Percentiles rank a stretch among this genome's conserved stretches.
Evolutionary conservation across 805 yeast genomes (phyloP).

Genomic region (Kodamaea kaohsiungensis): DNA sequence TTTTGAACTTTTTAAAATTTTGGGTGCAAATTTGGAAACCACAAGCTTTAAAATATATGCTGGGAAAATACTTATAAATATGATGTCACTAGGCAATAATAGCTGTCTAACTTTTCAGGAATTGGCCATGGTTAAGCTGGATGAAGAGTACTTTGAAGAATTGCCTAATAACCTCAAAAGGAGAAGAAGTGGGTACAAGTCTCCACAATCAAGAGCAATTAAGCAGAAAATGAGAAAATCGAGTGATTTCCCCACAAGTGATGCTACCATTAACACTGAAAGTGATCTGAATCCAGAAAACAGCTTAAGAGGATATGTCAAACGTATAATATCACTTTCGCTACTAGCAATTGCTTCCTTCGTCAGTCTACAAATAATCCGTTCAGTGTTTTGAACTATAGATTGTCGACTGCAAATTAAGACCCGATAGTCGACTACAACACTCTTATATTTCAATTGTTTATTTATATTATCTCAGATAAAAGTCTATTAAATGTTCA

Average conservation of each 20-base stretch:
- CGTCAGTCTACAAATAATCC: background rate
- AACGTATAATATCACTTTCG: background rate
- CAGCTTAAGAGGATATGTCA: background rate
- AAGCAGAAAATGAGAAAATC: background rate
- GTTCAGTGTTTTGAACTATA: background rate
- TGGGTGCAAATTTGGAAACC: background rate
- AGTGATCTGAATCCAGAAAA: background rate
- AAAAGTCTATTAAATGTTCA: background rate
- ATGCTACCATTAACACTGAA: background rate
- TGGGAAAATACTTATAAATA: background rate
- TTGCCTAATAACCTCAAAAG: background rate
- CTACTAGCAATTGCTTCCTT: background rate
- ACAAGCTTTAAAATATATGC: background rate
- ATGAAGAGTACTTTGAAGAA: background rate
- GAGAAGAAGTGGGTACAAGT: constrained; percentile 1
- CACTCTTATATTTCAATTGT: too few relatives aligned
- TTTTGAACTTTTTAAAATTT: too few relatives aligned
- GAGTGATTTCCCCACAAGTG: background rate
- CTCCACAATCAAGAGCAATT: background rate
- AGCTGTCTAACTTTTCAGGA: too few relatives aligned
- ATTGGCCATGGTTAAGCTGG: background rate
- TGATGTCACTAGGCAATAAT: too few relatives aligned
- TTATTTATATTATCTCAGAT: too few relatives aligned
- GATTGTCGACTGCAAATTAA: too few relatives aligned
- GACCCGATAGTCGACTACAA: too few relatives aligned